Evolutionary conservation across 352 stramenopile genomes (phyloP).

Genomic region (Globisporangium iwayamae): DNA sequence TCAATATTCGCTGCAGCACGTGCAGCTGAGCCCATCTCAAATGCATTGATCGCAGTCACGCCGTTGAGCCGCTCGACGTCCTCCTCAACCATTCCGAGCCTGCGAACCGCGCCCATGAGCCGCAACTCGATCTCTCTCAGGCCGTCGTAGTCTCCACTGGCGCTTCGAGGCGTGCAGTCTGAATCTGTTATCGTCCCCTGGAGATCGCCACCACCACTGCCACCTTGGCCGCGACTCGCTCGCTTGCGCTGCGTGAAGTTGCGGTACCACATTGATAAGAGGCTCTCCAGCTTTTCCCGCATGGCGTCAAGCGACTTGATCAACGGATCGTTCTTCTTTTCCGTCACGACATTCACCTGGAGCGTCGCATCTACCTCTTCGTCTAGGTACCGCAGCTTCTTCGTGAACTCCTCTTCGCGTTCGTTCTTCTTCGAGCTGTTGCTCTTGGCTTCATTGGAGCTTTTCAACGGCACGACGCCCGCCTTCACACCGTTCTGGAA

Average conservation of each 20-base stretch:
- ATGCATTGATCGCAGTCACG: conserved; percentile 22
- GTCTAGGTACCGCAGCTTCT: conserved; percentile 58
- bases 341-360: conserved; percentile 59
- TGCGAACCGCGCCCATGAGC: conserved; percentile 50
- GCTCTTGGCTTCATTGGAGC: conserved; percentile 11
- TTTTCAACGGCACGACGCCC: conserved; percentile 36
- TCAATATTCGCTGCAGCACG: conserved; percentile 1
- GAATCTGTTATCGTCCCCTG: conserved; percentile 12
- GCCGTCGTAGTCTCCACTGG: conserved; percentile 20
- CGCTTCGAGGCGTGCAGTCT: conserved; percentile 15
- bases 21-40: conserved; percentile 12
- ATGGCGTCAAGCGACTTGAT: conserved; percentile 64
- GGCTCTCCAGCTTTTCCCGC: conserved; percentile 60
- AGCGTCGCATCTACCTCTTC: conserved; percentile 67
- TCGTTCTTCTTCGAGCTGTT: conserved; percentile 25
- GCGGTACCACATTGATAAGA: conserved; percentile 67
- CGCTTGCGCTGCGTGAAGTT: conserved; percentile 45
- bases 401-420: conserved; percentile 44
- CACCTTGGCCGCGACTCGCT: conserved; percentile 11
- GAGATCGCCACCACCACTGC: conserved; percentile 18
- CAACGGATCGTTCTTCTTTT: conserved; percentile 77
- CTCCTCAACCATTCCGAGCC: conserved; percentile 55
- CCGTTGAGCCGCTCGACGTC: conserved; percentile 58
- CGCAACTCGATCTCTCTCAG: conserved; percentile 57
- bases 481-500: conserved; percentile 47